These are phyloP conservation scores for Trichosporon coremiiforme DNA, from an alignment of 1,284 basidiomycete species.

Conservation along the genomic window DNA sequence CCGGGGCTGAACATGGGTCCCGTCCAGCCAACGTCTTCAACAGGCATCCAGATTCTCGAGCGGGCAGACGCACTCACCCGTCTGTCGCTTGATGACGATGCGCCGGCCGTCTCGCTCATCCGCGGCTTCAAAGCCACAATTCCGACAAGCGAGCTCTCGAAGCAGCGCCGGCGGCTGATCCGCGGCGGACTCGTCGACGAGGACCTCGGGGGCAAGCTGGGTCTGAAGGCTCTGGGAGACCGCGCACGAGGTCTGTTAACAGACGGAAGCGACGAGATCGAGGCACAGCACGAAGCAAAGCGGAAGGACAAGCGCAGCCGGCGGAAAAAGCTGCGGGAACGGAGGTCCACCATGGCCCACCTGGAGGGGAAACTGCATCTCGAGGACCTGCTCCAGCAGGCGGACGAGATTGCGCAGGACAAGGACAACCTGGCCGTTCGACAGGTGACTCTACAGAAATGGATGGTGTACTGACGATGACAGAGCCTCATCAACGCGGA, in stretches of 20 bases:
- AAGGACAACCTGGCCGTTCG: conserved; percentile 86
- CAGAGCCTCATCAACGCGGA: conserved; percentile 80
- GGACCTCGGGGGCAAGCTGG: conserved; percentile 73
- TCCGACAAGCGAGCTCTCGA: conserved; percentile 77
- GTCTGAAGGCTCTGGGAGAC: conserved; percentile 75
- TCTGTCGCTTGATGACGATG: conserved; percentile 66
- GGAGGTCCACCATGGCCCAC: conserved; percentile 66
- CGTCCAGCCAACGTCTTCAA: conserved; percentile 66
- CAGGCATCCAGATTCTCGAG: conserved; percentile 79
- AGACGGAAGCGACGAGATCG: conserved; percentile 55
- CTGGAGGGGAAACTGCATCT: conserved; percentile 69
- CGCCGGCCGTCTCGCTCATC: conserved; percentile 66
- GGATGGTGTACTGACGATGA: background rate
- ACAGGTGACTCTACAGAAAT: conserved; percentile 60
- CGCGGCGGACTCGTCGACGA: conserved; percentile 59
- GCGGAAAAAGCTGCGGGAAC: conserved; percentile 63
- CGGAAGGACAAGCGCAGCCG: conserved; percentile 48
- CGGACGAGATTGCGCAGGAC: conserved; percentile 79
- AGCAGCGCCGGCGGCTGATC: conserved; percentile 71
- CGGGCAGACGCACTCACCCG: conserved; percentile 75
- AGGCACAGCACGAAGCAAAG: conserved; percentile 27
- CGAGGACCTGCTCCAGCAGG: conserved; percentile 78
- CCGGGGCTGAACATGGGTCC: conserved; percentile 58
- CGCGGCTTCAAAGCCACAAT: conserved; percentile 89
- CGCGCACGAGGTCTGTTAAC: conserved; percentile 71